A percentile compares a stretch with the other conserved stretches of the same genome.
phyloP scores from a whole-genome alignment of 441 rosid genomes.

The Populus tomentosa region DNA sequence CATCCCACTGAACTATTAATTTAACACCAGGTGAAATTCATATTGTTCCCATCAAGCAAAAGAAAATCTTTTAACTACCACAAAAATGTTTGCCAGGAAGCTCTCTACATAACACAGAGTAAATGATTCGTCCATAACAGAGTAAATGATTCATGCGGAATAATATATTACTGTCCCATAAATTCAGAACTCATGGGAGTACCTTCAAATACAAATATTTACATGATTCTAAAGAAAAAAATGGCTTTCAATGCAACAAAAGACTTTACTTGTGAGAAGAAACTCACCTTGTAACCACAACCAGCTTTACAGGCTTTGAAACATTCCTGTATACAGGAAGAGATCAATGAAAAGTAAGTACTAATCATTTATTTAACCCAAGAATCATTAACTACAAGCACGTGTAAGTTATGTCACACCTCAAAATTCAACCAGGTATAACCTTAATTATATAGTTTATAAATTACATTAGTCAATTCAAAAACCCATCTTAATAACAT shows the following conservation, averaged over 20 bases:
- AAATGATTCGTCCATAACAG: background rate
- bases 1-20: background rate
- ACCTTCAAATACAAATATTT: background rate
- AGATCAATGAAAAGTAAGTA: constrained; percentile 1
- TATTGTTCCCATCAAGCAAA: background rate
- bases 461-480: background rate
- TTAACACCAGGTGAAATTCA: constrained; percentile 1
- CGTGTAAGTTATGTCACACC: background rate
- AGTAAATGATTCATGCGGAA: background rate
- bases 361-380: background rate
- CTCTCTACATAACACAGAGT: background rate
- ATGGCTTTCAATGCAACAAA: background rate
- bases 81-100: background rate
- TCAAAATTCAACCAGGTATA: constrained; percentile 5
- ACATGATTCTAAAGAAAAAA: background rate
- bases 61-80: background rate
- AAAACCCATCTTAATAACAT: background rate
- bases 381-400: background rate
- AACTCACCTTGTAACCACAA: constrained; percentile 80
- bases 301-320: constrained; percentile 88
- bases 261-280: constrained; percentile 6
- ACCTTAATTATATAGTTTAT: background rate
- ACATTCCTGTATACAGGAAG: constrained; percentile 55
- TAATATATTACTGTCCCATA: background rate
- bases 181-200: background rate